phyloP scores from a whole-genome alignment of 2,329 filamentous ascomycete genomes.

The Zarea fungicola region DNA sequence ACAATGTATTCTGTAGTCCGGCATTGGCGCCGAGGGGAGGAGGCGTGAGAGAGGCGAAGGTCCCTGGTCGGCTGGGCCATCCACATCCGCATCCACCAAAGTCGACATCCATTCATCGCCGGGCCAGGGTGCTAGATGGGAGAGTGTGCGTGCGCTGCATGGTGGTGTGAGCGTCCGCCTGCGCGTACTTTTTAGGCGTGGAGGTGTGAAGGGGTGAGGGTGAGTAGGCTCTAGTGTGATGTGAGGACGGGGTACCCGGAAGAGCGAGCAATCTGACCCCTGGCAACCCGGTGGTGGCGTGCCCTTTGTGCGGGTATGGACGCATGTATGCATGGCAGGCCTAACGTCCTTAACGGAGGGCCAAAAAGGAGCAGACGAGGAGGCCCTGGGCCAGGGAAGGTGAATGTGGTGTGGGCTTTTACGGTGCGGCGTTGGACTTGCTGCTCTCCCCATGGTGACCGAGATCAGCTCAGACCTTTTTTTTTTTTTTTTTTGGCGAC shows the following conservation, averaged over 20 bases:
- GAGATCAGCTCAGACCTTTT: constrained; percentile 7
- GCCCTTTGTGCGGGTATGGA: constrained; percentile 4
- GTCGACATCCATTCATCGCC: constrained; percentile 10
- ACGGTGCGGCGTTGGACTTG: neutral
- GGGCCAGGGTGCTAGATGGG: constrained; percentile 9
- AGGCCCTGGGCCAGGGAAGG: constrained; percentile 1
- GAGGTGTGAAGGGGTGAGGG: neutral
- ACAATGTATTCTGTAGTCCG: constrained; percentile 16
- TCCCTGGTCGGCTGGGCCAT: constrained; percentile 12
- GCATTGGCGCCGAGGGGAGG: constrained; percentile 14
- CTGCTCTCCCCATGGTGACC: neutral
- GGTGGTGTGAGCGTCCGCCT: neutral
- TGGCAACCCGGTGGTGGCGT: constrained; percentile 6
- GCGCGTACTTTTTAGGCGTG: neutral
- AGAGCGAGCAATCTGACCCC: constrained; percentile 9
- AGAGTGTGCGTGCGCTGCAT: neutral
- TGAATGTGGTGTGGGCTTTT: neutral
- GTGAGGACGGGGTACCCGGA: constrained; percentile 9
- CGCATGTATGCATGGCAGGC: neutral
- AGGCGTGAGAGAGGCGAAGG: constrained; percentile 12
- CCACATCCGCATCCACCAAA: constrained; percentile 10
- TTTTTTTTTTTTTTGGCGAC: neutral
- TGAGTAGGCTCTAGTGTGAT: neutral
- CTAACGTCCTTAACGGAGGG: neutral
- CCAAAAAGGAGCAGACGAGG: neutral